These are phyloP conservation scores for Boletus insuetus DNA, from an alignment of 768 basidiomycete species.

Conservation along the genomic window DNA sequence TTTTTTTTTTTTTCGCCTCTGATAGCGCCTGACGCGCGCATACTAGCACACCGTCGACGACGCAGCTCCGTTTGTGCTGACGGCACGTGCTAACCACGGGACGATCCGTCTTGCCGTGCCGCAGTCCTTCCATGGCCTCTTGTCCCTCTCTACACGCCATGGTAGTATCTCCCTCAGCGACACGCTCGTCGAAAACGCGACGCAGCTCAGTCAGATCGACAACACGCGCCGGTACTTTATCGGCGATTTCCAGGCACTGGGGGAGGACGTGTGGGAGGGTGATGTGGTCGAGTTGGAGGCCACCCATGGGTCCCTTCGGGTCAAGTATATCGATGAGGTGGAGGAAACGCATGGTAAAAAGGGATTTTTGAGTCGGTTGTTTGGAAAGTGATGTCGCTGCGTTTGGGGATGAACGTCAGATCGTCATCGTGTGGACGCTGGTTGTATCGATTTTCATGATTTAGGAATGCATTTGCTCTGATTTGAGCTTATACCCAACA, in stretches of 20 bases:
- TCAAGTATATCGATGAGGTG: slow-evolving; percentile 23
- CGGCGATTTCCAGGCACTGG: slow-evolving; percentile 21
- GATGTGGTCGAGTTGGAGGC: slow-evolving; percentile 17
- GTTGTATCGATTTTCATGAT: too few species aligned
- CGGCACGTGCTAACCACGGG: slow-evolving; percentile 11
- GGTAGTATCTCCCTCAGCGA: slow-evolving; percentile 17
- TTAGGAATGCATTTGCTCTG: too few species aligned
- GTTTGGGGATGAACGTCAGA: too few species aligned
- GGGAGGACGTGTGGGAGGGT: slow-evolving; percentile 20
- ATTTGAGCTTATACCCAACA: too few species aligned
- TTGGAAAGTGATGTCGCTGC: neutral
- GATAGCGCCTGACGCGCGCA: neutral
- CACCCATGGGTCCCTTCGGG: slow-evolving; percentile 14
- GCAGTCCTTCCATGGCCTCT: slow-evolving; percentile 18
- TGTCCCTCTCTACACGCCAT: slow-evolving; percentile 15
- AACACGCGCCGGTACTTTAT: slow-evolving; percentile 22
- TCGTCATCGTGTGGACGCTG: too few species aligned
- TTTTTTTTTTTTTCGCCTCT: neutral
- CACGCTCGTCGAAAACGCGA: slow-evolving; percentile 12
- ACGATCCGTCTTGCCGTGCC: slow-evolving; percentile 16
- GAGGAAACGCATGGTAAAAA: neutral
- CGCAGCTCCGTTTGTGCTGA: slow-evolving; percentile 17
- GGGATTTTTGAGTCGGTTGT: neutral
- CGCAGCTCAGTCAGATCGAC: slow-evolving; percentile 22
- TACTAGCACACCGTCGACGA: slow-evolving; percentile 17